These are phyloP conservation scores for Cubamyces sp. DNA, from an alignment of 768 basidiomycete species.

Conservation along the genomic window DNA sequence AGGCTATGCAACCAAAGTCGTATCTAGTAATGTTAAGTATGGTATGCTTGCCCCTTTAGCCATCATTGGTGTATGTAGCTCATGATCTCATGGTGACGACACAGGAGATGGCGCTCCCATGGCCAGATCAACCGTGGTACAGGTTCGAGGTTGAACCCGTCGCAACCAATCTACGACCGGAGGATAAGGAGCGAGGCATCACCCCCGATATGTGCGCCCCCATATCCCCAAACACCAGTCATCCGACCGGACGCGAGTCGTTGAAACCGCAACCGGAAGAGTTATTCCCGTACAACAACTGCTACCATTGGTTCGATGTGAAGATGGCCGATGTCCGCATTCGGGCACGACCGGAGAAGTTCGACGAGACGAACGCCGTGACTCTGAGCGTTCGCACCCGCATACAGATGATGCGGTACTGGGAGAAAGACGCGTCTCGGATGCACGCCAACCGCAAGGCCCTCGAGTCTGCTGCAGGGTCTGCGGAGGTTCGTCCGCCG, in stretches of 20 bases:
- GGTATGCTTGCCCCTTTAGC: no score
- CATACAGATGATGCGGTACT: background rate
- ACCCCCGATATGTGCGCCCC: conserved; percentile 7
- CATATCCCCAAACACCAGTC: conserved; percentile 1
- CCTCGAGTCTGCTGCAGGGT: no score
- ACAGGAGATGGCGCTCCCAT: no score
- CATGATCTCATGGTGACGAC: no score
- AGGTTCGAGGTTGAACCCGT: background rate
- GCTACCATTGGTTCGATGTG: conserved; percentile 12
- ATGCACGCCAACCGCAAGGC: no score
- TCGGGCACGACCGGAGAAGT: background rate
- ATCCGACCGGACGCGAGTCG: background rate
- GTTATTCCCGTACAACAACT: conserved; percentile 11
- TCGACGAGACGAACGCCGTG: background rate
- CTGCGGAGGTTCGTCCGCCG: no score
- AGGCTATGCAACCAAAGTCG: no score
- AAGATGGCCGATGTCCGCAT: background rate
- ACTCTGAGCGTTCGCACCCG: background rate
- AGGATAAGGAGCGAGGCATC: background rate
- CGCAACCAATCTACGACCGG: background rate
- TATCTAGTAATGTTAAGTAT: no score
- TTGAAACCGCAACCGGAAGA: background rate
- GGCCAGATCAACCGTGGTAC: background rate
- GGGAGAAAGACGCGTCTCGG: background rate
- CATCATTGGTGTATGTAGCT: no score